Conservation (phyloP, 345 rosid species). For the Eucalyptus guilfoylei region DNA sequence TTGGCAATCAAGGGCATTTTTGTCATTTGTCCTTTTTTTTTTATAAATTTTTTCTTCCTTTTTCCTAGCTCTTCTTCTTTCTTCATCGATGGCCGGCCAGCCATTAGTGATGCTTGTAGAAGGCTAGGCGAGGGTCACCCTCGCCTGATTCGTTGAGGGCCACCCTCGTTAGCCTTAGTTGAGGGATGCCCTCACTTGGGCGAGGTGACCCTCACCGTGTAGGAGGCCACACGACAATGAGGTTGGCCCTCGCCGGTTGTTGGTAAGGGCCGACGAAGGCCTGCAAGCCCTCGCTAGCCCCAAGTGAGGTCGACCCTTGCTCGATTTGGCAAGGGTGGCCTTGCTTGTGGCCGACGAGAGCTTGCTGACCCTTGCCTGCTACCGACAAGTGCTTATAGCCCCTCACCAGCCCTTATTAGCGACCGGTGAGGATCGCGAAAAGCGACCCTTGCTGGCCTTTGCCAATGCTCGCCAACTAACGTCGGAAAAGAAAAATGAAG, state of each 20-base stretch:
- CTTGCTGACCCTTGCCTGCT: too few species aligned
- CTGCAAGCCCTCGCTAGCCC: too few species aligned
- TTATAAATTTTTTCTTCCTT: too few species aligned
- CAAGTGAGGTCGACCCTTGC: too few species aligned
- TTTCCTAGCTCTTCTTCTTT: too few species aligned
- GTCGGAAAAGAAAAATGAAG: too few species aligned
- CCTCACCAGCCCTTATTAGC: accelerated
- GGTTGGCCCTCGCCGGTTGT: accelerated
- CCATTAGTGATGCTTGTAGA: too few species aligned
- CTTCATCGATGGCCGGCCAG: accelerated
- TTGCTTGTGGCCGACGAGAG: accelerated
- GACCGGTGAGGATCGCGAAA: accelerated
- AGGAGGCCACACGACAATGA: accelerated
- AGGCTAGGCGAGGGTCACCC: too few species aligned
- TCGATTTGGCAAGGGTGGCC: accelerated
- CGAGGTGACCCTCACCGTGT: accelerated
- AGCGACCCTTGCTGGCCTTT: accelerated
- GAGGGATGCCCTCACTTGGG: too few species aligned
- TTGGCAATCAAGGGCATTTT: too few species aligned
- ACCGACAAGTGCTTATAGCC: accelerated
- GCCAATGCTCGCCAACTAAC: accelerated
- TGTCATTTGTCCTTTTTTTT: accelerated
- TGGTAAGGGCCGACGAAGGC: accelerated
- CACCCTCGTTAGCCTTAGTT: accelerated
- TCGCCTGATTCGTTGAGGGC: accelerated